Conservation (phyloP, 2,329 filamentous ascomycete genomes). For the Colletotrichum sp. region DNA sequence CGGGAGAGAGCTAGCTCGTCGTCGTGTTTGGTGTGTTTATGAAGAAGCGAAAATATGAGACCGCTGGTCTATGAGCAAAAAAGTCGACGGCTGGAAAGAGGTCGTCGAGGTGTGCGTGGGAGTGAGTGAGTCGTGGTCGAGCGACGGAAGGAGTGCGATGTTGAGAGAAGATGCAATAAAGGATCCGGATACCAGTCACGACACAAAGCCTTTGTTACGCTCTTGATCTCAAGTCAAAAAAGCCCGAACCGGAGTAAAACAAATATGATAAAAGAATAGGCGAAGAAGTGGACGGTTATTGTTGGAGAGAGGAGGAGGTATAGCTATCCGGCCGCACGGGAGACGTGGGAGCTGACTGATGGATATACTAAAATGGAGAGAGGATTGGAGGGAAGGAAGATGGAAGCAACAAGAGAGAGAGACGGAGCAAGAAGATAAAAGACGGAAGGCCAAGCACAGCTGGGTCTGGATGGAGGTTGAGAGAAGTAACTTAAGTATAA, state of each 20-base stretch:
- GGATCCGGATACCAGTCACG: constrained; percentile 20
- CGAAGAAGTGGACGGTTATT: constrained; percentile 4
- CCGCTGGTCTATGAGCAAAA: constrained; percentile 14
- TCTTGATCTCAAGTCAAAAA: background rate
- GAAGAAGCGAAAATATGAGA: constrained; percentile 20
- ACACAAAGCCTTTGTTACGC: constrained; percentile 12
- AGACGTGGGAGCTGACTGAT: background rate
- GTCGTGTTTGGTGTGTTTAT: background rate
- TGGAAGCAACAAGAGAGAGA: constrained; percentile 2
- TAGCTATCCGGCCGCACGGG: constrained; percentile 12
- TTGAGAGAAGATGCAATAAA: constrained; percentile 2
- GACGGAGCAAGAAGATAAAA: constrained; percentile 18
- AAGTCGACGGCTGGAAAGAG: constrained; percentile 1
- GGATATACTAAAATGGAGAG: constrained; percentile 4
- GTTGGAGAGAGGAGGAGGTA: background rate
- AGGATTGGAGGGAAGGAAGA: background rate
- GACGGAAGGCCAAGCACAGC: constrained; percentile 18
- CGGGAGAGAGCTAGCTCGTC: constrained; percentile 22
- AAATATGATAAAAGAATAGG: constrained; percentile 16
- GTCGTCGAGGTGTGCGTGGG: constrained; percentile 10
- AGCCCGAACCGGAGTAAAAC: constrained; percentile 12
- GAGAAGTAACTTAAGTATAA: constrained; percentile 19
- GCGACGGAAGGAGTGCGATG: constrained; percentile 7
- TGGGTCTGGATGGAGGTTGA: constrained; percentile 7
- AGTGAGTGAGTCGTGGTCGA: constrained; percentile 9